A percentile compares a stretch with the other conserved stretches of the same genome.
Conservation (phyloP, 1,284 basidiomycete genomes). For the Schizophyllum amplum region DNA sequence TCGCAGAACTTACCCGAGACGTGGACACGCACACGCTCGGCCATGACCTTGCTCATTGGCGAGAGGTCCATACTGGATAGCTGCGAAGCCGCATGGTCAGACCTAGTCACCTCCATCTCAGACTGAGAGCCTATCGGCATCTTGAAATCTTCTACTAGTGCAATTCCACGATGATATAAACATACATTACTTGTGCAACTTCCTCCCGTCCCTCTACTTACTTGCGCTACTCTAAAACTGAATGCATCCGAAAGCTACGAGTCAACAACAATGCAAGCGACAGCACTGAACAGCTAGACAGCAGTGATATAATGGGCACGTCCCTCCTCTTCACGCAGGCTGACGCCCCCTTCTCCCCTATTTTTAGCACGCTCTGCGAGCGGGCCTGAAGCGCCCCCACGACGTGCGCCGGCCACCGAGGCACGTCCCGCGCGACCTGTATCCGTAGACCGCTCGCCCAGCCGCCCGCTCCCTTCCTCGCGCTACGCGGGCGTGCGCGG, state of each 20-base stretch:
- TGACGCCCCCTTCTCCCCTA: neutral
- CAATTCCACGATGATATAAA: neutral
- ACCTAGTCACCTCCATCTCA: neutral
- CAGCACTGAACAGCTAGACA: neutral
- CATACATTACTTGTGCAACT: neutral
- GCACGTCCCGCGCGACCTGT: neutral
- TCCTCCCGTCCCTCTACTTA: neutral
- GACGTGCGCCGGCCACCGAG: neutral
- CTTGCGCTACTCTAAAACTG: neutral
- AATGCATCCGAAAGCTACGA: neutral
- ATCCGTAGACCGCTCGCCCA: neutral
- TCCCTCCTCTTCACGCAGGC: neutral
- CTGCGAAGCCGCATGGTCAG: neutral
- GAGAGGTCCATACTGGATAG: neutral
- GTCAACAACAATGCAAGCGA: neutral
- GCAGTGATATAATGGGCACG: neutral
- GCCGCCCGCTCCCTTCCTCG: neutral
- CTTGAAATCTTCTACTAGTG: too few species aligned
- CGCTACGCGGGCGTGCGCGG: neutral
- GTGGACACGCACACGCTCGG: neutral
- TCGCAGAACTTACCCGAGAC: neutral
- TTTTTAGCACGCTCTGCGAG: neutral
- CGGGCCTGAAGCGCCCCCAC: neutral
- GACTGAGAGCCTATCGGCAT: too few species aligned
- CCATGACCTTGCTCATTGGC: neutral